A percentile compares a stretch with the other conserved stretches of the same genome.
Evolutionary conservation across 257 asterid species (phyloP).

Genomic region (Solanum chmielewskii): DNA sequence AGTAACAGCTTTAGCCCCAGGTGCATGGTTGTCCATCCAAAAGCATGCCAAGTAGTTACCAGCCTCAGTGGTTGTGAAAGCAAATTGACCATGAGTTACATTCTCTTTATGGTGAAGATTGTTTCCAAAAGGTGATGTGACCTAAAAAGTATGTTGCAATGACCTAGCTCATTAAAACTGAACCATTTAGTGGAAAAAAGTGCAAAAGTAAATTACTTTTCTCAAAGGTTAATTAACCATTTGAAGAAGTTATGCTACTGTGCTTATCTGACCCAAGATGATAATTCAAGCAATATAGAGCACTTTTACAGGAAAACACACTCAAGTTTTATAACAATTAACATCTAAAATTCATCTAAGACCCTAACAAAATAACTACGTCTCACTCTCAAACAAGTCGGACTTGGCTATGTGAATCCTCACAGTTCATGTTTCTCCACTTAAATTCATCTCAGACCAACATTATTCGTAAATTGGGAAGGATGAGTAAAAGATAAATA

Average conservation of each 20-base stretch:
- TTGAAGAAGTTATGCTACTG: not conserved
- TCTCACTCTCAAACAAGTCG: not conserved
- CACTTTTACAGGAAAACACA: not conserved
- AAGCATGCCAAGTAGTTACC: constrained; percentile 85
- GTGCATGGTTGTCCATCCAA: constrained; percentile 24
- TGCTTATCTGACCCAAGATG: not conserved
- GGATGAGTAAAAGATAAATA: not conserved
- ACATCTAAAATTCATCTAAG: not conserved
- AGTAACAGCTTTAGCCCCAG: constrained; percentile 33
- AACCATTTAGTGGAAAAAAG: not conserved
- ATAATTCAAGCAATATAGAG: not conserved
- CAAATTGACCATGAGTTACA: constrained; percentile 66
- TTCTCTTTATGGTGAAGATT: constrained; percentile 55
- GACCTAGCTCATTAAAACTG: not conserved
- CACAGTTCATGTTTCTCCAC: not conserved
- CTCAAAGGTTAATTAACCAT: not conserved
- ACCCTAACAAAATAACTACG: not conserved
- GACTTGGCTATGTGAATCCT: not conserved
- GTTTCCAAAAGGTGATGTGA: constrained; percentile 77
- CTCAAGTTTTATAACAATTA: not conserved
- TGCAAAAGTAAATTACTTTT: not conserved
- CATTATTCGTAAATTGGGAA: not conserved
- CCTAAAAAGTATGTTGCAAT: constrained; percentile 26
- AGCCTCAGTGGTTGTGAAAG: constrained; percentile 69
- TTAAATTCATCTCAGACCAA: not conserved